Base-by-base conservation (phyloP, 2,329 filamentous ascomycete species). In the Colletotrichum lupini region DNA sequence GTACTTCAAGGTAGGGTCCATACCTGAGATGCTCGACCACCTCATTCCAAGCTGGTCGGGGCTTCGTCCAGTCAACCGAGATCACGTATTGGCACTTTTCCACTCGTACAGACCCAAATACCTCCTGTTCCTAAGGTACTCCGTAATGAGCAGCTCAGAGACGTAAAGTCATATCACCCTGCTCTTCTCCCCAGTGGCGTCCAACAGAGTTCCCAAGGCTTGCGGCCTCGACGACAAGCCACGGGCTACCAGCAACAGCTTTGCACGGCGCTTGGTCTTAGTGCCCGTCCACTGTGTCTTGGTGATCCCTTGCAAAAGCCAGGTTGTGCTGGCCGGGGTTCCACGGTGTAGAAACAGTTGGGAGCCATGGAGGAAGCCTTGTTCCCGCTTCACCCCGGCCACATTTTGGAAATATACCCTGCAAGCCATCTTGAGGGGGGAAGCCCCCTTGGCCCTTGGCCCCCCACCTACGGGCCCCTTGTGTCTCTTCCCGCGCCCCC, bases 401-500 rank as follows among this genome's bases (percentile, higher is more conserved):
- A 7, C 46, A 32, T 55, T 30, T 32, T 66, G 28, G 16, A 37
- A 19, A 49, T 62, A 49, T 68, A 37, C 69, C 65, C 65, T 72
- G 59, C 32, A 58, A 62, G 42, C 57, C 58, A 59, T 52, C 67
- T 49, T 53, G 58, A 63, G 52, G 35, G 68, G 37, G 26, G 55
- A 32, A 61, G 8, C 35, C 24, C 11, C 35, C 8, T 22, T n/a
- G 5, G 22, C 30, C 62, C 22, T 22, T n/a, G 5, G 22, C 30
- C 62, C 22, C 28, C 19, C 37, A 42, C 37, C 37, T 19, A 42
- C 14, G 7, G 12, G 24, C 8, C 59, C 70, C 59, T 30, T 55
- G 56, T 35, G 30, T 55, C 30, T 63, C 67, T 59, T 73, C 67
- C 67, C 70, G 66, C 66, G 55, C 55, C 67, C 60, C 70, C 70